These are phyloP conservation scores for Globisporangium nunn DNA, from an alignment of 352 stramenopile genomes.

Conservation along the genomic window DNA sequence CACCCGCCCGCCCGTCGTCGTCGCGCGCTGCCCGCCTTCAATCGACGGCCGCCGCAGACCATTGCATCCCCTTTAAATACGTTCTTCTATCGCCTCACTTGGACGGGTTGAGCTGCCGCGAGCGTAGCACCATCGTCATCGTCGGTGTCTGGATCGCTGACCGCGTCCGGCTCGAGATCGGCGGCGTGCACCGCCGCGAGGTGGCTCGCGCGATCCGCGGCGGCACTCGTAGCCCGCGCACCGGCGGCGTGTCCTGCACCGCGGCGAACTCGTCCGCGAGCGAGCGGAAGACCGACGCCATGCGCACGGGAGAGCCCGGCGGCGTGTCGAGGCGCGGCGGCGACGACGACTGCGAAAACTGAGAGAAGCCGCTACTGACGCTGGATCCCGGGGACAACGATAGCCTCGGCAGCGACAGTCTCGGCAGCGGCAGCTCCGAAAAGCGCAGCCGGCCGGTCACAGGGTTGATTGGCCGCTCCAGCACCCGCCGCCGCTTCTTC, in stretches of 20 bases:
- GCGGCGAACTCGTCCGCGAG: conserved; percentile 59
- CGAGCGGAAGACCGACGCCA: conserved; percentile 44
- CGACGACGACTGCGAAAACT: conserved; percentile 17
- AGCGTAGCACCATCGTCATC: conserved; percentile 47
- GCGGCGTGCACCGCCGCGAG: conserved; percentile 26
- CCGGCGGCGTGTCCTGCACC: conserved; percentile 45
- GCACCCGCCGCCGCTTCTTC: conserved; percentile 21
- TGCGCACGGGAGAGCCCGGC: conserved; percentile 16
- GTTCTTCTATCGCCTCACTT: conserved; percentile 28
- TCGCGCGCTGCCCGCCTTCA: conserved; percentile 4
- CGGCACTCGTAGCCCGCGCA: conserved; percentile 31
- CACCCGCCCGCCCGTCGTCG: neutral
- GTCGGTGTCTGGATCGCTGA: conserved; percentile 39
- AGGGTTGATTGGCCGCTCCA: conserved; percentile 11
- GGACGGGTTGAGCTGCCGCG: conserved; percentile 43
- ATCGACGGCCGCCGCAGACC: conserved; percentile 5
- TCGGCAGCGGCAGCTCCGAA: conserved; percentile 9
- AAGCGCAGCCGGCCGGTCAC: conserved; percentile 12
- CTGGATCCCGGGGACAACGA: conserved; percentile 9
- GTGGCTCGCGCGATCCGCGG: conserved; percentile 38
- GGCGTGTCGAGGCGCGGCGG: conserved; percentile 26
- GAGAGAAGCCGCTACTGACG: conserved; percentile 10
- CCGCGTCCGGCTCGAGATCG: conserved; percentile 22
- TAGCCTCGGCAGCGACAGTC: conserved; percentile 6
- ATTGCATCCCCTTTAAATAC: conserved; percentile 9